These are phyloP conservation scores for Garcia nutans DNA, from an alignment of 345 rosid genomes.

Conservation along the genomic window DNA sequence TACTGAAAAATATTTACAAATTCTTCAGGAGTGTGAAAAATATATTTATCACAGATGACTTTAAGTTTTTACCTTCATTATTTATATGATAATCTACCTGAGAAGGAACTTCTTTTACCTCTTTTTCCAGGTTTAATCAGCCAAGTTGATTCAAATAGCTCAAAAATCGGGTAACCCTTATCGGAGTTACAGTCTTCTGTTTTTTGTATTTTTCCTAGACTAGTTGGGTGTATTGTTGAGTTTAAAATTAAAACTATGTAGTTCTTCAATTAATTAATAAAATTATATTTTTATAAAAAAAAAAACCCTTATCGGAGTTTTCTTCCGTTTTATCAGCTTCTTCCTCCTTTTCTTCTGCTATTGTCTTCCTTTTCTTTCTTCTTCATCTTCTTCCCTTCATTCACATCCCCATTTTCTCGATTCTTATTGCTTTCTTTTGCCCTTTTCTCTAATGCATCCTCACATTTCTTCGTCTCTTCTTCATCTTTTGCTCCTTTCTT, in stretches of 20 bases:
- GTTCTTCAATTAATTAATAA: too few relatives aligned
- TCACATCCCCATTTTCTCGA: background rate
- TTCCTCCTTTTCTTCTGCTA: too few relatives aligned
- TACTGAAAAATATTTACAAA: background rate
- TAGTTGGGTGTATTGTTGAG: too few relatives aligned
- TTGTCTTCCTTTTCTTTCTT: background rate
- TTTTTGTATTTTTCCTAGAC: too few relatives aligned
- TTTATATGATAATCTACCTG: slow-evolving; percentile 22
- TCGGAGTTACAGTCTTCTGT: too few relatives aligned
- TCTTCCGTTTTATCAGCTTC: slow-evolving; percentile 6
- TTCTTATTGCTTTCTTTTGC: slow-evolving; percentile 10
- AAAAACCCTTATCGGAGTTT: too few relatives aligned
- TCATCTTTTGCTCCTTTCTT: background rate
- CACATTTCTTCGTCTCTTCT: background rate
- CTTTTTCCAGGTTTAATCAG: slow-evolving; percentile 33
- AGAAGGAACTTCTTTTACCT: slow-evolving; percentile 18
- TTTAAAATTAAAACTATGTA: too few relatives aligned
- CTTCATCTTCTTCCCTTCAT: background rate
- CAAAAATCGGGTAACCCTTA: slow-evolving; percentile 42
- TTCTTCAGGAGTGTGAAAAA: background rate
- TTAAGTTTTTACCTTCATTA: slow-evolving; percentile 4
- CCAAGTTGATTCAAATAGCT: slow-evolving; percentile 57
- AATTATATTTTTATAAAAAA: too few relatives aligned
- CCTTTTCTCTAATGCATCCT: slow-evolving; percentile 56
- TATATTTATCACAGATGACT: background rate